phyloP scores from a whole-genome alignment of 1,284 basidiomycete species.

The Cutaneotrichosporon sp. region DNA sequence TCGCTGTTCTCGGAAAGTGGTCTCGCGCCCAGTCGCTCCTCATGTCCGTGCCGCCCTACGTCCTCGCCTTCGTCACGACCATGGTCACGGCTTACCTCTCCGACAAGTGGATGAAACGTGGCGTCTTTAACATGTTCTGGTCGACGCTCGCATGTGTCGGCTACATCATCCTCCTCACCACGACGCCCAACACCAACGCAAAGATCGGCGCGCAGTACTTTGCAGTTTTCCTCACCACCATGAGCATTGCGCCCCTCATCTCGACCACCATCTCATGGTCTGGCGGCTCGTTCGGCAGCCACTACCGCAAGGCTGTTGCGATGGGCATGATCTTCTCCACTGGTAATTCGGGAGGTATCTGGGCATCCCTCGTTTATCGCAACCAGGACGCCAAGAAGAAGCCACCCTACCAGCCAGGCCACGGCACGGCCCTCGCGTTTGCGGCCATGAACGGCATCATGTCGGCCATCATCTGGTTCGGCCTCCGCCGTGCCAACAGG shows the following conservation, averaged over 20 bases:
- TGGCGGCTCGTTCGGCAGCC: slow-evolving; percentile 52
- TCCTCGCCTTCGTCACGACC: slow-evolving; percentile 56
- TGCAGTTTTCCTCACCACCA: slow-evolving; percentile 54
- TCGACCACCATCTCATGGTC: slow-evolving; percentile 55
- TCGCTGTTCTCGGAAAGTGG: slow-evolving; percentile 52
- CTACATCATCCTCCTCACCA: slow-evolving; percentile 41
- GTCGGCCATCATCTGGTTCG: slow-evolving; percentile 44
- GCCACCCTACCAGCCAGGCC: slow-evolving; percentile 47
- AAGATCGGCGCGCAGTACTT: slow-evolving; percentile 51
- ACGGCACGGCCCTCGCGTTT: slow-evolving; percentile 52
- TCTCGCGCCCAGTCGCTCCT: slow-evolving; percentile 51
- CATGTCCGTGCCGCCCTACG: slow-evolving; percentile 54
- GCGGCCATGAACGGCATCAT: slow-evolving; percentile 42
- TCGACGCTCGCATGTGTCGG: slow-evolving; percentile 50
- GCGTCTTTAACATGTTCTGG: slow-evolving; percentile 55
- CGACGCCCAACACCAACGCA: slow-evolving; percentile 10
- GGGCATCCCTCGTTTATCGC: slow-evolving; percentile 53
- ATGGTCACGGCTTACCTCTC: slow-evolving; percentile 51
- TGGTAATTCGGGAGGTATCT: slow-evolving; percentile 56
- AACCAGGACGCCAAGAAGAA: slow-evolving; percentile 33
- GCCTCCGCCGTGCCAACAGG: slow-evolving; percentile 48
- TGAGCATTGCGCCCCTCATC: slow-evolving; percentile 52
- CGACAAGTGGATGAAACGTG: slow-evolving; percentile 51
- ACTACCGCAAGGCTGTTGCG: slow-evolving; percentile 52
- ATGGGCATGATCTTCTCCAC: slow-evolving; percentile 56